Conservation (phyloP, 352 stramenopile species). For the Phytophthora tentaculata region DNA sequence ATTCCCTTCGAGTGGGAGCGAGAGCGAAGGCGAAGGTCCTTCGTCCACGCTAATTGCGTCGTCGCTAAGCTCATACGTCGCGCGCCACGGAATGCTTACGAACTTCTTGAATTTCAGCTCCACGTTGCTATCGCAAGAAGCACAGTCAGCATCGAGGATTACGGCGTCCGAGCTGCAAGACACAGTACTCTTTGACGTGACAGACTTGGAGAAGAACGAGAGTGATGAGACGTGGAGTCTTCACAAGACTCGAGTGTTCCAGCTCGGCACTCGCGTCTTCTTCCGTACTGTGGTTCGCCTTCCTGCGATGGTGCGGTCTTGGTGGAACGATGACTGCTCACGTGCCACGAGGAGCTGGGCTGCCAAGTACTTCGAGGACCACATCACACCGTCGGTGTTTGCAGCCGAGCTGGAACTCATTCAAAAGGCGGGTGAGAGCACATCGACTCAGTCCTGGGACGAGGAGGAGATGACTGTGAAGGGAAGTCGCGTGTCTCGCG, state of each 20-base stretch:
- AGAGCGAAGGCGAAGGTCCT: constrained; percentile 17
- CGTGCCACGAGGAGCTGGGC: constrained; percentile 83
- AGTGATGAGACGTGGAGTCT: constrained; percentile 40
- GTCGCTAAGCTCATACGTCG: constrained; percentile 74
- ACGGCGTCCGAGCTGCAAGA: constrained; percentile 51
- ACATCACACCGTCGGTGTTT: constrained; percentile 85
- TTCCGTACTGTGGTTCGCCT: constrained; percentile 85
- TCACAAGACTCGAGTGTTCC: constrained; percentile 51
- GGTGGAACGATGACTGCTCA: constrained; percentile 92
- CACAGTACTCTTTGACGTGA: constrained; percentile 49
- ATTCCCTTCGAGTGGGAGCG: constrained; percentile 53
- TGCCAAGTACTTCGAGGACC: constrained; percentile 89
- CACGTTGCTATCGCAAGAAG: constrained; percentile 70
- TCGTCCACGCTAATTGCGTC: constrained; percentile 62
- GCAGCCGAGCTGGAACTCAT: constrained; percentile 82
- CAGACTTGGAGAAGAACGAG: constrained; percentile 42
- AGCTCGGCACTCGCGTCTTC: constrained; percentile 70
- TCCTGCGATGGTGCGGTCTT: constrained; percentile 88
- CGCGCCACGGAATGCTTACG: constrained; percentile 60
- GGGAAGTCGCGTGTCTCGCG: constrained; percentile 83
- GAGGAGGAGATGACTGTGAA: constrained; percentile 88
- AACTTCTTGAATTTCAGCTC: constrained; percentile 72
- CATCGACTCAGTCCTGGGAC: constrained; percentile 55
- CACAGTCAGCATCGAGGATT: constrained; percentile 34
- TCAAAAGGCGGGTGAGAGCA: constrained; percentile 55